Evolutionary conservation across 2,329 filamentous ascomycete genomes (phyloP), one percentile per base, ranked within the genome.

Genomic region (Sporothrix schenckii): DNA sequence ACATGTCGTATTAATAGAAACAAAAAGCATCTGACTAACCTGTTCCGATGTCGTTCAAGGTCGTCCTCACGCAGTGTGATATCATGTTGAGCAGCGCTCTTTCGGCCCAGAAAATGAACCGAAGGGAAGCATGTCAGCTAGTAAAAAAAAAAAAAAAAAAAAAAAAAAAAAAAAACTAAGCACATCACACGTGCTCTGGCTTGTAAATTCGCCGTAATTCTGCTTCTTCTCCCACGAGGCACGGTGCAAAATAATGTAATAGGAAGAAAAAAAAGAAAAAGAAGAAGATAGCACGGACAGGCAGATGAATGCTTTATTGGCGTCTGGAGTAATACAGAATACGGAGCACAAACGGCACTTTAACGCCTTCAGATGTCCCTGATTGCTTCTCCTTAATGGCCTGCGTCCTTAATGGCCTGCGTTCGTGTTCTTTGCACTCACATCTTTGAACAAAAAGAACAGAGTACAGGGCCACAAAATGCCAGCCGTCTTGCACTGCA

Each of bases 91-190:
- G 58, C 58, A 27, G 10, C 39, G 10, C 34, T 61, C 19, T 16
- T 63, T 21, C 13, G 21, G 16, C 27, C 39, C n/a, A 2, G 11
- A 16, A 47, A 16, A 21, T 27, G 21, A 27, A 47, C 11, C 14
- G 24, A 47, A 58, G n/a, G n/a, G 39, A 63, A 47, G 58, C 10
- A 27, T 63, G 58, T 47, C 39, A 47, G 39, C 41, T 63, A n/a
- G n/a, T n/a, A n/a, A n/a, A n/a, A n/a, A n/a, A n/a, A n/a, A n/a
- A n/a, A n/a, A n/a, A n/a, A n/a, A n/a, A n/a, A n/a, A 21, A 13
- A 34, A 9, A 53, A 58, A 27, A 58, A 58, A 39, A 39, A 34
- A n/a, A 7, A 44, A 21, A 61, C 58, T 63, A 39, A n/a, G n/a
- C 39, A 58, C 58, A 27, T 27, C n/a, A 63, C 39, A 27, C 58